A percentile compares a stretch with the other conserved stretches of the same genome.
Conservation (phyloP, 2,329 filamentous ascomycete species). For the Venturia asperata region DNA sequence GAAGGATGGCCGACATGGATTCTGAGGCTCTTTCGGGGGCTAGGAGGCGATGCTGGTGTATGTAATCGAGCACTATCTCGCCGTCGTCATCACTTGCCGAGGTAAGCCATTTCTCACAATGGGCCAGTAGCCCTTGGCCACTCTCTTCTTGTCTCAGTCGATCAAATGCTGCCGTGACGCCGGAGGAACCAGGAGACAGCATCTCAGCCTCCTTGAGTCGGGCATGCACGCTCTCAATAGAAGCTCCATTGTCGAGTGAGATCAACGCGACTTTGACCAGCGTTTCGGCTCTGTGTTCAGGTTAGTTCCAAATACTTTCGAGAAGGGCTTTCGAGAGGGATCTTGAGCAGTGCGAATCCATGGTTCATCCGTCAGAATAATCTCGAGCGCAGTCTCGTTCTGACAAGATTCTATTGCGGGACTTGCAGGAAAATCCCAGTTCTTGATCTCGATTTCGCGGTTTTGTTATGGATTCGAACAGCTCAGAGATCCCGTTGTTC, state of each 20-base stretch:
- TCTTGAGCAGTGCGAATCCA: background rate
- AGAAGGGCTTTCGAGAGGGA: no score
- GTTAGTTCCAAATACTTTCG: background rate
- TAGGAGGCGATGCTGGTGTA: conserved; percentile 28
- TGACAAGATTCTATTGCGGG: background rate
- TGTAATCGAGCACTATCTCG: conserved; percentile 30
- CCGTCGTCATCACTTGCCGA: conserved; percentile 35
- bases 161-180: conserved; percentile 37
- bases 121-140: conserved; percentile 29
- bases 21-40: conserved; percentile 33
- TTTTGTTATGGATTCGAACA: background rate
- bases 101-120: conserved; percentile 32
- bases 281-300: background rate
- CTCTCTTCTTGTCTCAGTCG: conserved; percentile 35
- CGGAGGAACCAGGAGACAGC: conserved; percentile 36
- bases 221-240: conserved; percentile 35
- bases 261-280: background rate
- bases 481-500: background rate
- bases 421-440: background rate
- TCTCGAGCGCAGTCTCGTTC: background rate
- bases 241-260: conserved; percentile 22
- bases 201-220: conserved; percentile 40
- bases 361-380: no score
- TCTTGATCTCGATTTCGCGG: background rate
- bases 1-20: conserved; percentile 37